Evolutionary conservation across 768 basidiomycete genomes (phyloP).

Genomic region (Trametes coccinea): DNA sequence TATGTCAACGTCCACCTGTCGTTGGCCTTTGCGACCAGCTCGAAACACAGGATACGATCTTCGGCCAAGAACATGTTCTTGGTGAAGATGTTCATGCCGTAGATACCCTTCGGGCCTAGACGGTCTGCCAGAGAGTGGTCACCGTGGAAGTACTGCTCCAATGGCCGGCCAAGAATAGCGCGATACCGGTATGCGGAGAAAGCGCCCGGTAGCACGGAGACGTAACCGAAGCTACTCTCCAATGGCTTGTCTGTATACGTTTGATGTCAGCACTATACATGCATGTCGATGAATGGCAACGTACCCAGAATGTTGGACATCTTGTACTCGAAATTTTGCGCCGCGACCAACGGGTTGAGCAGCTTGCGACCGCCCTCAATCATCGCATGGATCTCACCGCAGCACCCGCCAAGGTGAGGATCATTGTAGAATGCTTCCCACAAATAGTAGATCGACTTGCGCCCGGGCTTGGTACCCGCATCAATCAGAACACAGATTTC

Average conservation of each 20-base stretch:
- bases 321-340: slow-evolving; percentile 98
- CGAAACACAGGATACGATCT: slow-evolving; percentile 97
- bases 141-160: slow-evolving; percentile 85
- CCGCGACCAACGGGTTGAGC: slow-evolving; percentile 88
- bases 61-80: slow-evolving; percentile 93
- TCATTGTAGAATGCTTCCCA: slow-evolving; percentile 93
- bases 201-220: slow-evolving; percentile 92
- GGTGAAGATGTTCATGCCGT: slow-evolving; percentile 97
- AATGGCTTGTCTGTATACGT: slow-evolving; percentile 74
- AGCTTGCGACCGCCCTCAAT: slow-evolving; percentile 90
- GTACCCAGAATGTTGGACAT: slow-evolving; percentile 94
- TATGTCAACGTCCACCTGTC: slow-evolving; percentile 89
- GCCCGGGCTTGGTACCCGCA: slow-evolving; percentile 95
- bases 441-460: slow-evolving; percentile 93
- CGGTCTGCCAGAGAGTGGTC: slow-evolving; percentile 90
- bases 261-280: background rate
- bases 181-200: slow-evolving; percentile 96
- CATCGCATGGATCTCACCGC: slow-evolving; percentile 97
- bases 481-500: slow-evolving; percentile 92
- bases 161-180: slow-evolving; percentile 86
- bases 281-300: slow-evolving; percentile 11
- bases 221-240: slow-evolving; percentile 95
- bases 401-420: slow-evolving; percentile 78
- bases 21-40: slow-evolving; percentile 87
- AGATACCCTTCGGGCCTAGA: slow-evolving; percentile 89